Conservation (phyloP, 257 asterid genomes). For the Solanum microdontum region DNA sequence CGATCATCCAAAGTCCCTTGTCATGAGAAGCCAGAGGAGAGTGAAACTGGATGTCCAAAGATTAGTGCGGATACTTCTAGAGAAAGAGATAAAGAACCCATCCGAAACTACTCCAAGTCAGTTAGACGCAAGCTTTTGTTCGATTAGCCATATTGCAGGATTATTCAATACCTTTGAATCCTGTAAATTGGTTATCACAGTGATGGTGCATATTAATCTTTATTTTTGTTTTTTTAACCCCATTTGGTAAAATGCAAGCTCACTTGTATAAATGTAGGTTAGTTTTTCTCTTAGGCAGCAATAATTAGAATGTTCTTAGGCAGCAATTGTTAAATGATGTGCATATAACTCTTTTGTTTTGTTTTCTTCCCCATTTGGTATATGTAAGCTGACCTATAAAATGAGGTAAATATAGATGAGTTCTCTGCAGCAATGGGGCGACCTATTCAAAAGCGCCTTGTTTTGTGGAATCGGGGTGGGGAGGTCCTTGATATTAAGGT, state of each 20-base stretch:
- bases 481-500: no score
- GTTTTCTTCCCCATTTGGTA: neutral
- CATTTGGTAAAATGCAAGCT: neutral
- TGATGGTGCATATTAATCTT: neutral
- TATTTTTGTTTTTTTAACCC: neutral
- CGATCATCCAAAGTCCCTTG: conserved; percentile 48
- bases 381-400: neutral
- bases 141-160: conserved; percentile 12
- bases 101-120: conserved; percentile 50
- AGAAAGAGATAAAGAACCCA: conserved; percentile 32
- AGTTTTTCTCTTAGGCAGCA: neutral
- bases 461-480: no score
- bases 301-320: neutral
- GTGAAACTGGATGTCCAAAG: conserved; percentile 11
- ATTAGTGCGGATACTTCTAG: conserved; percentile 22
- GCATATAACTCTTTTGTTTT: neutral
- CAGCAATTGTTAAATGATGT: neutral
- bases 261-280: neutral
- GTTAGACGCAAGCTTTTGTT: conserved; percentile 70
- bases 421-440: neutral
- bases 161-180: neutral
- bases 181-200: neutral
- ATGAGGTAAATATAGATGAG: neutral
- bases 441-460: no score
- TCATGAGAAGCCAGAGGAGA: conserved; percentile 25